Evolutionary conservation across 495 filamentous ascomycete genomes (phyloP).

Genomic region (Podospora sp.): DNA sequence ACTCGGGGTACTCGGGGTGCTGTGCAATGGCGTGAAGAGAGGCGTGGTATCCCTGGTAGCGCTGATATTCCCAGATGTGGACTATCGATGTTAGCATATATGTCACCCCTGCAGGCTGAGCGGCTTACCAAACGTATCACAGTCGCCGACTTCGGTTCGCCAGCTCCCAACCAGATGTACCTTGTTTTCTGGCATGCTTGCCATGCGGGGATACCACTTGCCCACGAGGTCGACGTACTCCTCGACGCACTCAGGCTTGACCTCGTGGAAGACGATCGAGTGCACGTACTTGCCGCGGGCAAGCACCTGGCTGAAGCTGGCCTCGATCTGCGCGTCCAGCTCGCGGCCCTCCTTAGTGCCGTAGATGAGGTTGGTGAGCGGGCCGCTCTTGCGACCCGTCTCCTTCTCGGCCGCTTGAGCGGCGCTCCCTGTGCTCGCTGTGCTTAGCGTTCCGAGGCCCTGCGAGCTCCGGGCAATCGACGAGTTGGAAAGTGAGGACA

Average conservation of each 20-base stretch:
- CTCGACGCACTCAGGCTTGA: slow-evolving; percentile 92
- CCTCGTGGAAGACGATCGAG: slow-evolving; percentile 94
- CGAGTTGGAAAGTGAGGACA: slow-evolving; percentile 46
- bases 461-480: slow-evolving; percentile 36
- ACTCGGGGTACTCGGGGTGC: slow-evolving; percentile 78
- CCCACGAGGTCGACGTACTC: slow-evolving; percentile 95
- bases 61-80: slow-evolving; percentile 99
- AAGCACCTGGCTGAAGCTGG: slow-evolving; percentile 89
- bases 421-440: slow-evolving; percentile 42
- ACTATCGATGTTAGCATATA: slow-evolving; percentile 52
- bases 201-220: slow-evolving; percentile 87
- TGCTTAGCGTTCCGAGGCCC: slow-evolving; percentile 69
- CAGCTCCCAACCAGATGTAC: slow-evolving; percentile 97
- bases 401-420: slow-evolving; percentile 47
- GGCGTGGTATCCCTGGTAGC: slow-evolving; percentile 92
- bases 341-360: slow-evolving; percentile 92
- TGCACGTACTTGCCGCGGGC: slow-evolving; percentile 98
- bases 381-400: slow-evolving; percentile 53
- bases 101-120: neutral
- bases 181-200: slow-evolving; percentile 76
- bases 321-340: slow-evolving; percentile 91
- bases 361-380: slow-evolving; percentile 78
- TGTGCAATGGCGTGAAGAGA: slow-evolving; percentile 80
- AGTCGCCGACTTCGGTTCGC: slow-evolving; percentile 97
- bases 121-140: slow-evolving; percentile 85